These are phyloP conservation scores for Bryoglossum gracile DNA, from an alignment of 495 filamentous ascomycete species.

Conservation along the genomic window DNA sequence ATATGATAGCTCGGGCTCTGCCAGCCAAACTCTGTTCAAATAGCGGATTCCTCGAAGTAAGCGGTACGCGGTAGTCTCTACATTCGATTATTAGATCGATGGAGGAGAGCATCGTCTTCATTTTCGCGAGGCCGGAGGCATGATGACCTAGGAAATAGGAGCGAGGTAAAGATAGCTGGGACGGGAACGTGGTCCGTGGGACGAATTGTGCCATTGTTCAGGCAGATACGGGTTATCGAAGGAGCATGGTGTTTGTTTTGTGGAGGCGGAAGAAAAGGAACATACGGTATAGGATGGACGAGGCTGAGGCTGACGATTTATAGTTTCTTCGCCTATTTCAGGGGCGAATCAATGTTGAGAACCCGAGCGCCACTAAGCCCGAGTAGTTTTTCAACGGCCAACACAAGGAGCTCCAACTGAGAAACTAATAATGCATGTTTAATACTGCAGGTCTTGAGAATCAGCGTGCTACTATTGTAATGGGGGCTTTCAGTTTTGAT, in stretches of 20 bases:
- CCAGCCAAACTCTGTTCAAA: slow-evolving; percentile 70
- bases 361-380: too few species aligned
- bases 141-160: slow-evolving; percentile 99
- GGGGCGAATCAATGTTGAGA: background rate
- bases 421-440: too few species aligned
- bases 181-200: slow-evolving; percentile 65
- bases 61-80: slow-evolving; percentile 83
- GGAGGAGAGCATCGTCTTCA: slow-evolving; percentile 73
- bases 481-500: too few species aligned
- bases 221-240: slow-evolving; percentile 7
- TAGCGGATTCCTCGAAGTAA: slow-evolving; percentile 83
- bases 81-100: slow-evolving; percentile 92
- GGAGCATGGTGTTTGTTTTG: slow-evolving; percentile 5
- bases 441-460: too few species aligned
- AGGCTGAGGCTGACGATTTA: slow-evolving; percentile 15
- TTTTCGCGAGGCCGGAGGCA: slow-evolving; percentile 69
- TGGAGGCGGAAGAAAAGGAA: background rate
- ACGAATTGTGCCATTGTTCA: slow-evolving; percentile 44
- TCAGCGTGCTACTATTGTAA: too few species aligned
- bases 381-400: too few species aligned
- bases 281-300: background rate
- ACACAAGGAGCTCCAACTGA: too few species aligned
- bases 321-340: background rate
- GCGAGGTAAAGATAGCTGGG: slow-evolving; percentile 59
- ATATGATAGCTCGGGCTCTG: slow-evolving; percentile 71